Percentiles rank a stretch among this genome's conserved stretches.
Evolutionary conservation across 179 eudicot genomes (phyloP).

Genomic region (Dionaea muscipula): DNA sequence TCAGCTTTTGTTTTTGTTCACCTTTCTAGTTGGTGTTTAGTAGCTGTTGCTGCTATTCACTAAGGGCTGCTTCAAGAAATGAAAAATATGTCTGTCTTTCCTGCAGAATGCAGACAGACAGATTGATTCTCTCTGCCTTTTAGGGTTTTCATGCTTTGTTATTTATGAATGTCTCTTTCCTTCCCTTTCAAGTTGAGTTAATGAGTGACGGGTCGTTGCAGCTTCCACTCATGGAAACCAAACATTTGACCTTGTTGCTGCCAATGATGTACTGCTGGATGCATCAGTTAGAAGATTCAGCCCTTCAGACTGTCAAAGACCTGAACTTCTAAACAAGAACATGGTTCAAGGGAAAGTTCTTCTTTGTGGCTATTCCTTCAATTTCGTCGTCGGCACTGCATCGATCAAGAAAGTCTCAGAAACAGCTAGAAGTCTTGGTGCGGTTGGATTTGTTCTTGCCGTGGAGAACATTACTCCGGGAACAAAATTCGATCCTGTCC

Average conservation of each 20-base stretch:
- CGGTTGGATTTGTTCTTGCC: conserved; percentile 89
- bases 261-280: conserved; percentile 76
- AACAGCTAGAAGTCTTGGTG: conserved; percentile 82
- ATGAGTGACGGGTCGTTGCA: conserved; percentile 23
- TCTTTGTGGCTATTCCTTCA: conserved; percentile 91
- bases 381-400: conserved; percentile 81
- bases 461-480: conserved; percentile 91
- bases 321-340: conserved; percentile 68
- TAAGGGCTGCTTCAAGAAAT: too few relatives aligned
- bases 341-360: conserved; percentile 81
- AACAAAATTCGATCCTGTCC: conserved; percentile 93
- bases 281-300: conserved; percentile 52
- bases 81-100: too few relatives aligned
- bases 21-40: background rate
- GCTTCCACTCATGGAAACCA: conserved; percentile 74
- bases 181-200: background rate
- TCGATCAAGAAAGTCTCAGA: conserved; percentile 78
- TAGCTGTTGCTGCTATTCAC: background rate
- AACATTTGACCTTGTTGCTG: conserved; percentile 68
- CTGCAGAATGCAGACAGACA: too few relatives aligned
- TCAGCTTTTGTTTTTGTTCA: background rate
- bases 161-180: background rate
- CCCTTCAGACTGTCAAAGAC: conserved; percentile 88
- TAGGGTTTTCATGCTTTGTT: background rate
- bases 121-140: conserved; percentile 4